Conservation (phyloP, 2,329 filamentous ascomycete species). For the Alternaria ethzedia region DNA sequence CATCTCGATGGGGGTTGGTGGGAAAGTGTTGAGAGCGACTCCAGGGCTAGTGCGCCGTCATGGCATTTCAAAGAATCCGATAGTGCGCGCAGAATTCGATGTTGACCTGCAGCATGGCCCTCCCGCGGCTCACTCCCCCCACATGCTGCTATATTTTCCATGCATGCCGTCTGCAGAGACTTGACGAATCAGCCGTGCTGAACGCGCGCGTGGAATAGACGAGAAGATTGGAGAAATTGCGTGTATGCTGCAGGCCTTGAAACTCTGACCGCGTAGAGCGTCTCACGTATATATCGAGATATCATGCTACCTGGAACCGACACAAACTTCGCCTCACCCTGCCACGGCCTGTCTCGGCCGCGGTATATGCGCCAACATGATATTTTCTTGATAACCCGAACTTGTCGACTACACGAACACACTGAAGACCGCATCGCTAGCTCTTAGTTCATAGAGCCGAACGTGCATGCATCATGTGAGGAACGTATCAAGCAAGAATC, state of each 20-base stretch:
- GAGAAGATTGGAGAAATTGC: background rate
- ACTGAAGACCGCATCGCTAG: background rate
- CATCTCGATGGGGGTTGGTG: background rate
- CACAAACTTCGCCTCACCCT: background rate
- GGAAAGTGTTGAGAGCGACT: conserved; percentile 1
- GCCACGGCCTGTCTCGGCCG: background rate
- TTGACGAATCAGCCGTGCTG: background rate
- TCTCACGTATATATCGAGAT: background rate
- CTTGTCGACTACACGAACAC: background rate
- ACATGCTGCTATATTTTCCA: background rate
- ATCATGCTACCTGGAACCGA: background rate
- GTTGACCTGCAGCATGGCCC: background rate
- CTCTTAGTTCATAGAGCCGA: background rate
- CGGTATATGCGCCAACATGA: background rate
- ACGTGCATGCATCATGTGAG: background rate
- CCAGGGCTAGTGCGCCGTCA: background rate
- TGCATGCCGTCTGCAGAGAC: background rate
- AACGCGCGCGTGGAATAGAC: background rate
- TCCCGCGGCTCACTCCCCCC: conserved; percentile 2
- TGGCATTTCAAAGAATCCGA: conserved; percentile 17
- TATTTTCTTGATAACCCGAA: background rate
- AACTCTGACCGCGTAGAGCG: background rate
- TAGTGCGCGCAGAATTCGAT: conserved; percentile 15
- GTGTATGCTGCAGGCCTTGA: background rate
- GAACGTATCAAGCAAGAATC: background rate